Base-by-base conservation (phyloP, 2,329 filamentous ascomycete species). In the Hypoxylon rubiginosum region DNA sequence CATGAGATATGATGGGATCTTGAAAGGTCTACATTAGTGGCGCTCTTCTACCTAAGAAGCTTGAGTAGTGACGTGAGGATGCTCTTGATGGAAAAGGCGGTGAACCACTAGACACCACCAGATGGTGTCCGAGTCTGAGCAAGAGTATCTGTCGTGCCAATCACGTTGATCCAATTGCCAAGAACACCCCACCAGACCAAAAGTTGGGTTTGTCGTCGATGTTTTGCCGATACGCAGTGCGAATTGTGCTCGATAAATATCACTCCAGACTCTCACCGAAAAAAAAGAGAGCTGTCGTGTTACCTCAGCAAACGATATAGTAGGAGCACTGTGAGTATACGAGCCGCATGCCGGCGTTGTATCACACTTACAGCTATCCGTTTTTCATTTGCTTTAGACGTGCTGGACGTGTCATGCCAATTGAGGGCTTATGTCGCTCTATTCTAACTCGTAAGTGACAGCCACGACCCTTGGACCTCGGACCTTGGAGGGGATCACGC, bases 261-360 rank as follows among this genome's bases (percentile, higher is more conserved):
- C 32, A 48, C 28, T 55, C 69, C 62, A 68, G 55, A 50, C 58
- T 65, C 62, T 66, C 64, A 72, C 70, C 70, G 68, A 72, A 71
- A 71, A 65, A 54, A 45, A 34, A 11, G 24, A 6, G 24, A 50
- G 46, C n/a, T 58, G 53, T 36, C 43, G 58, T 60, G 49, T 46
- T 61, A 61, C 65, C 30, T 51, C 28, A 59, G 24, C 48, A 68
- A 34, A 34, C 49, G 34, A 43, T 8, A 43, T 43, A 5, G 39
- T 43, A 59, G 43, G 36, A 58, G 36, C 32, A 63, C 62, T 41
- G 49, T 64, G 39, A 54, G 30, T 46, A 69, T 58, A 49, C 62
- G 49, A 70, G 61, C 62, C 62, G 68, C 62, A 57, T 49, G 49
- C 24, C 32, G 24, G 53, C 26, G 51, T 43, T 53, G 62, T 61